Evolutionary conservation across 2,329 filamentous ascomycete species (phyloP), one percentile per base, ranked within the genome.

Genomic region (Colletotrichum horii): DNA sequence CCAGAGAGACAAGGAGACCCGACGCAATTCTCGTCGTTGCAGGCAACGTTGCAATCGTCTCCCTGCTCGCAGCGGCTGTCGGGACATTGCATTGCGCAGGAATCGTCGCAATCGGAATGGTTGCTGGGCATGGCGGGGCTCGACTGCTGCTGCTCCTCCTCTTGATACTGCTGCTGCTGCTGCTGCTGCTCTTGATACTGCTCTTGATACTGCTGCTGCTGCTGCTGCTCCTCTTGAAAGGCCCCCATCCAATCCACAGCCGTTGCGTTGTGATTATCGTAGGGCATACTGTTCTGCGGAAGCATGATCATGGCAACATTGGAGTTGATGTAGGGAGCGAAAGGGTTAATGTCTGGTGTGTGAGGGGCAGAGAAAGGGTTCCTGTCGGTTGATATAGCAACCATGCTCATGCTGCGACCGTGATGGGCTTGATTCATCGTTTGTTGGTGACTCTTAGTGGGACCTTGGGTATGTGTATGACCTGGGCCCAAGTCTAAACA

Each of bases 31-130:
- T 52, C 22, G n/a, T 52, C 22, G 43, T 52, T 52, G 43, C 43
- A 52, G 43, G 43, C n/a, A 24, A 52, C n/a, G 9, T 32, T 11
- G 11, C 30, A 32, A 12, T 8, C 30, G 30, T 11, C 30, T n/a
- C 43, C 43, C 43, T 52, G 43, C n/a, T 52, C 43, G 43, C 43
- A 52, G 43, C n/a, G 43, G n/a, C 43, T 52, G n/a, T 52, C 43
- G 52, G 80, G 78, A 64, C 84, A 82, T 61, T 79, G n/a, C 7
- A 14, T 52, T 52, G 43, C 43, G 43, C 43, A 52, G n/a, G 43
- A 22, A 52, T 52, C 43, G 43, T 80, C 83, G 69, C 85, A 86
- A 15, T 82, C 79, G 14, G 11, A 52, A 52, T 14, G 43, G n/a
- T 22, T 52, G 43, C 43, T 52, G 19, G 43, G 43, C n/a, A 52